Conservation (phyloP, 2,329 filamentous ascomycete genomes). For the Dissoconium aciculare region DNA sequence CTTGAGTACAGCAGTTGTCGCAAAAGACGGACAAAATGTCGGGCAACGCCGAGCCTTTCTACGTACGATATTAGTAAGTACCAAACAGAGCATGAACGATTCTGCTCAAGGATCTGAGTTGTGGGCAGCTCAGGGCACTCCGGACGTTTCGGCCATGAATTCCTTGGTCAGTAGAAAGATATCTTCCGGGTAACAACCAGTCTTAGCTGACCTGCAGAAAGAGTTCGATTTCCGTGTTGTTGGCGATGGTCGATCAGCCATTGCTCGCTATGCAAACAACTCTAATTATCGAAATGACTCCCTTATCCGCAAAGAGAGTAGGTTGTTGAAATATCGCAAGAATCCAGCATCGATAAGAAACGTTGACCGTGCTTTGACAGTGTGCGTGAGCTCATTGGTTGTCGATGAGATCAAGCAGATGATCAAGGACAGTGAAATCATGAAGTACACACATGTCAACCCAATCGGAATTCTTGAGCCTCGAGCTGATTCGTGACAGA, state of each 20-base stretch:
- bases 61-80: constrained; percentile 93
- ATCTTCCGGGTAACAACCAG: constrained; percentile 4
- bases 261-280: constrained; percentile 95
- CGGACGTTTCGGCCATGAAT: constrained; percentile 94
- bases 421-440: constrained; percentile 91
- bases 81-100: not conserved
- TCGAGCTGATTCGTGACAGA: no score
- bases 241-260: constrained; percentile 82
- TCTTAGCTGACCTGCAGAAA: constrained; percentile 29
- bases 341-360: no score
- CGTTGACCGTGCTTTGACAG: no score
- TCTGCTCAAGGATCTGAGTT: constrained; percentile 6
- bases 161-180: constrained; percentile 51
- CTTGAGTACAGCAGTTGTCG: no score
- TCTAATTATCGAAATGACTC: constrained; percentile 99
- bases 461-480: no score
- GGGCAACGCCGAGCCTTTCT: constrained; percentile 61
- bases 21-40: constrained; percentile 46
- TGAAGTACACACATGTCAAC: constrained; percentile 56
- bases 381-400: constrained; percentile 87
- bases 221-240: constrained; percentile 94
- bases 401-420: constrained; percentile 94
- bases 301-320: constrained; percentile 98
- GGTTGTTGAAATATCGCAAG: no score
- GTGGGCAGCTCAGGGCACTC: constrained; percentile 78